These are phyloP conservation scores for Endocladia muricata DNA, from an alignment of 31 red algal genomes.

Conservation along the genomic window DNA sequence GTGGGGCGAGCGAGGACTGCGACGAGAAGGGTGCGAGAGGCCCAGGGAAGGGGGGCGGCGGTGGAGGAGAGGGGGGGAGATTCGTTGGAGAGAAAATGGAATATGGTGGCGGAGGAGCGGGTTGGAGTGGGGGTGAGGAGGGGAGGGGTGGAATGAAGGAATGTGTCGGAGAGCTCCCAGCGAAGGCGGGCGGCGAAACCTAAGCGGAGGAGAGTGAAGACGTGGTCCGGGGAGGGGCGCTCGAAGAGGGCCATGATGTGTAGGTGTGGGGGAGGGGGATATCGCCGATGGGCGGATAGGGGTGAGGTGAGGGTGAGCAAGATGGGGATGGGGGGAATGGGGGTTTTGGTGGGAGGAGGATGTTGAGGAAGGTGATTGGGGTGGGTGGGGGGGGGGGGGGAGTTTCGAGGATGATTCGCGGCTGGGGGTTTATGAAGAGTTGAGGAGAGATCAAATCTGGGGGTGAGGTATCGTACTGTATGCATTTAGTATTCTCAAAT, in stretches of 20 bases:
- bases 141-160: not conserved
- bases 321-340: too few species aligned
- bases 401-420: too few species aligned
- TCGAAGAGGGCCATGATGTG: slow-evolving; percentile 41
- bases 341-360: too few species aligned
- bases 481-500: too few species aligned
- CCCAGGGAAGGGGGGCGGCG: slow-evolving; percentile 4
- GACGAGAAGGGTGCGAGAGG: not conserved
- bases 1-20: not conserved
- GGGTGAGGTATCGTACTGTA: too few species aligned
- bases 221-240: slow-evolving; percentile 3
- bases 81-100: slow-evolving; percentile 35
- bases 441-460: too few species aligned
- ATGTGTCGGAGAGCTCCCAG: slow-evolving; percentile 32
- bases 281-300: too few species aligned
- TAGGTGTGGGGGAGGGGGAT: too few species aligned
- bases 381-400: too few species aligned
- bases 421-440: too few species aligned
- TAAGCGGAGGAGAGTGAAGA: slow-evolving; percentile 17
- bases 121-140: not conserved
- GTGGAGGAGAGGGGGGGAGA: not conserved
- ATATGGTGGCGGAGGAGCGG: slow-evolving; percentile 3
- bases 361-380: too few species aligned
- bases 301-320: too few species aligned
- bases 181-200: slow-evolving; percentile 51